Conservation (phyloP, 2,329 filamentous ascomycete species). For the Sarocladium oryzae region DNA sequence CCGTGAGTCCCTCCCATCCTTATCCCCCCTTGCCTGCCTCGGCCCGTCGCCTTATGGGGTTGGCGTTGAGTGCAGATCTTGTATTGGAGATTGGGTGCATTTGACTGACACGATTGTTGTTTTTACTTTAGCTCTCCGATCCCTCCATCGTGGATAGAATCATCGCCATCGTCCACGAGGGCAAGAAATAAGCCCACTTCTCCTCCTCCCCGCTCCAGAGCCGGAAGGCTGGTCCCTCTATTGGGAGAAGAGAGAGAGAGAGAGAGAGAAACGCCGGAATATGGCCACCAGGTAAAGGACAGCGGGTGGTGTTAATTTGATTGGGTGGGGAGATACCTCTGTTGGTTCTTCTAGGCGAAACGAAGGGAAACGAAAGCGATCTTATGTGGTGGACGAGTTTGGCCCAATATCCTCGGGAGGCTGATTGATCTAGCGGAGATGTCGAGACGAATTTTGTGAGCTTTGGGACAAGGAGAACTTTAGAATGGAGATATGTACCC, state of each 20-base stretch:
- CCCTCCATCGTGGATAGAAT: slow-evolving; percentile 86
- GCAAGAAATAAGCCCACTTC: slow-evolving; percentile 37
- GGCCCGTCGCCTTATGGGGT: too few species aligned
- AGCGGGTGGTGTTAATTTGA: background rate
- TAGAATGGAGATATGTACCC: too few species aligned
- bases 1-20: slow-evolving; percentile 51
- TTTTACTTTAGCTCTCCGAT: slow-evolving; percentile 64
- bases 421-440: background rate
- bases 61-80: too few species aligned
- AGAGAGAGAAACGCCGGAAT: too few species aligned
- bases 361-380: background rate
- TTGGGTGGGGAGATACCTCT: background rate
- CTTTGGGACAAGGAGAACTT: background rate
- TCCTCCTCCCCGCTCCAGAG: background rate
- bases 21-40: slow-evolving; percentile 9
- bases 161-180: slow-evolving; percentile 69
- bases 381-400: background rate
- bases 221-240: too few species aligned
- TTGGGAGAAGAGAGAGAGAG: too few species aligned
- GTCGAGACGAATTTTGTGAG: background rate
- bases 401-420: too few species aligned
- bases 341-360: background rate
- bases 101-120: background rate
- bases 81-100: too few species aligned
- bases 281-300: too few species aligned